phyloP scores from a whole-genome alignment of 2,329 filamentous ascomycete genomes.

The Emmonsia crescens region DNA sequence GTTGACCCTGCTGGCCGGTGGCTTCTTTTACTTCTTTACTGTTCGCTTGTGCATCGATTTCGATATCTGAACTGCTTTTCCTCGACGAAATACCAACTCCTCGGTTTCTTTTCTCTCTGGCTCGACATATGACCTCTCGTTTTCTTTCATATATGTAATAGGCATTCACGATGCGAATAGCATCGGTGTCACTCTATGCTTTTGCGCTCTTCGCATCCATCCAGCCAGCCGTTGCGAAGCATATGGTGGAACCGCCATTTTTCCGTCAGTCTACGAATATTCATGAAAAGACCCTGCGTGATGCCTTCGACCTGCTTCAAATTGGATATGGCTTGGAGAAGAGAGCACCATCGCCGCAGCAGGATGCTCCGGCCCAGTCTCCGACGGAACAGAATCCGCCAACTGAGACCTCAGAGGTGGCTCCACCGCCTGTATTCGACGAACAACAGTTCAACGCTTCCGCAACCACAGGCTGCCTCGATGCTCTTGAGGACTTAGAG shows the following conservation, averaged over 20 bases:
- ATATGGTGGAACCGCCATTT: neutral
- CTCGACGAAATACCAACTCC: neutral
- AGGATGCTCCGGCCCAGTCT: neutral
- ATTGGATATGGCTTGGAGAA: constrained; percentile 1
- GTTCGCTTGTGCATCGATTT: neutral
- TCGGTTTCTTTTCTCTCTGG: neutral
- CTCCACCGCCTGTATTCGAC: constrained; percentile 37
- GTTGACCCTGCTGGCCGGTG: neutral
- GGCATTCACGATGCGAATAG: constrained; percentile 1
- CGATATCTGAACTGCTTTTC: neutral
- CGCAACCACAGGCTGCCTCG: constrained; percentile 49
- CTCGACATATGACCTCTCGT: neutral
- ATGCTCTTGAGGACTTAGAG: constrained; percentile 45
- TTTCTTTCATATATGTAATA: neutral
- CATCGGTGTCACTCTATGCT: neutral
- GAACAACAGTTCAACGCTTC: constrained; percentile 19
- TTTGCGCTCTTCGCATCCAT: neutral
- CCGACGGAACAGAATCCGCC: neutral
- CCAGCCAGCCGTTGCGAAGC: neutral
- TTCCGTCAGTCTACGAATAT: neutral
- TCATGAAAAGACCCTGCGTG: constrained; percentile 2
- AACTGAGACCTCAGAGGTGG: neutral
- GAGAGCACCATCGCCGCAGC: constrained; percentile 7
- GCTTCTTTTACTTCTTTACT: neutral
- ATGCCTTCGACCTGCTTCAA: constrained; percentile 4